A percentile compares a stretch with the other conserved stretches of the same genome.
These are phyloP conservation scores for Paramyrothecium sp. DNA, from an alignment of 2,329 filamentous ascomycete species.

Conservation along the genomic window DNA sequence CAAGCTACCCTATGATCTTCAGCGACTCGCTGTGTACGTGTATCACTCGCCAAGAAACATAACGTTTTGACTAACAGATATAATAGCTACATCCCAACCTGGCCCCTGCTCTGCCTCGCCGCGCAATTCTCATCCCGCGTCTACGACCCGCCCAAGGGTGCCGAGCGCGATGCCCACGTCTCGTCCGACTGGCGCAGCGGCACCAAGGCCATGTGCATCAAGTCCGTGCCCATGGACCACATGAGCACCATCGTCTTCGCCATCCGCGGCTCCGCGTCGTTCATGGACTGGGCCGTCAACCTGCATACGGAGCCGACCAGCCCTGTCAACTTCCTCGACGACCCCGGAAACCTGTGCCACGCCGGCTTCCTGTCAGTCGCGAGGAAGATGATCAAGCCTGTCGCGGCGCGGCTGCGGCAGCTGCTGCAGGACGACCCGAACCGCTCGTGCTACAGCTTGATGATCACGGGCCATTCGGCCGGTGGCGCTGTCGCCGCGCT, in stretches of 20 bases:
- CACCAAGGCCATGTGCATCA: conserved; percentile 85
- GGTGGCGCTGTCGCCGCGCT: conserved; percentile 81
- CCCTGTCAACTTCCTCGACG: conserved; percentile 72
- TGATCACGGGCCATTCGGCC: conserved; percentile 85
- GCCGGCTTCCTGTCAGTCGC: conserved; percentile 77
- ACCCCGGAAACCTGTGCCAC: conserved; percentile 74
- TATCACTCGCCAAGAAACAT: not conserved
- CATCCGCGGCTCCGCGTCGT: conserved; percentile 75
- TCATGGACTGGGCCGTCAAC: conserved; percentile 87
- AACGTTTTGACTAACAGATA: not conserved
- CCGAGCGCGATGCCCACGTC: conserved; percentile 67
- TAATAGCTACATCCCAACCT: conserved; percentile 67
- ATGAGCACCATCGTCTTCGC: conserved; percentile 80
- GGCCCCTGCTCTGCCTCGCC: conserved; percentile 74
- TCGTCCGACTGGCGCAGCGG: conserved; percentile 69
- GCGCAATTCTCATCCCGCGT: conserved; percentile 75
- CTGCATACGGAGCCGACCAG: conserved; percentile 66
- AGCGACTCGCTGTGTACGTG: conserved; percentile 64
- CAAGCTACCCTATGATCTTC: conserved; percentile 64
- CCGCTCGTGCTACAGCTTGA: conserved; percentile 64
- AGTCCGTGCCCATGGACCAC: conserved; percentile 75
- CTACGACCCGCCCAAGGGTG: conserved; percentile 63
- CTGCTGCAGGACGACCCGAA: conserved; percentile 71
- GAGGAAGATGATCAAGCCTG: conserved; percentile 69
- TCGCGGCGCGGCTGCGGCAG: conserved; percentile 67